phyloP scores from a whole-genome alignment of 768 basidiomycete genomes.

The Lentinula boryana region DNA sequence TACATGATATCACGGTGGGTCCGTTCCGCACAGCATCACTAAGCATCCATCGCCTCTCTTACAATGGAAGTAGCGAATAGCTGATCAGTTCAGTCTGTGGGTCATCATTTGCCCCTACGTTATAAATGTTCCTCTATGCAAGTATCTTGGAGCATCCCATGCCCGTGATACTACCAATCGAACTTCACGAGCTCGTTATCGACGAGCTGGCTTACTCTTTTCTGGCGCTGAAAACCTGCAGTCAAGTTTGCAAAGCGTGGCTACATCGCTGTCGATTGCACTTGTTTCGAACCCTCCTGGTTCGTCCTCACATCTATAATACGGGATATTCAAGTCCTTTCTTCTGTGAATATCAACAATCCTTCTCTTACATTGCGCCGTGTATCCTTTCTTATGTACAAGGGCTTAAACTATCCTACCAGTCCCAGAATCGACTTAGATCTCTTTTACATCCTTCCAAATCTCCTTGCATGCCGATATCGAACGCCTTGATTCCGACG shows the following conservation, averaged over 20 bases:
- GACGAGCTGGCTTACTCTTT: background rate
- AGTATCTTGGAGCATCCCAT: background rate
- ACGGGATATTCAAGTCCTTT: background rate
- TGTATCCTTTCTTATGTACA: background rate
- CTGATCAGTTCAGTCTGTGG: background rate
- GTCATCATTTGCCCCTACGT: background rate
- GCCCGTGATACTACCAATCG: background rate
- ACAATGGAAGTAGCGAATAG: too few relatives aligned
- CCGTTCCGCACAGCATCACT: too few relatives aligned
- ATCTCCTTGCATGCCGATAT: background rate
- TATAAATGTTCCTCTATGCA: background rate
- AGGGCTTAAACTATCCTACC: background rate
- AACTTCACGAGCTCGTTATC: conserved; percentile 3
- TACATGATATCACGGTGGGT: too few relatives aligned
- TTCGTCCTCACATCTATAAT: background rate
- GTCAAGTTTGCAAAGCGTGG: background rate
- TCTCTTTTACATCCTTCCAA: too few relatives aligned
- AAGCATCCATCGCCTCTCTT: too few relatives aligned
- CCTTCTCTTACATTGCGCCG: background rate
- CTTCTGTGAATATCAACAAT: background rate
- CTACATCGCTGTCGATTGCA: background rate
- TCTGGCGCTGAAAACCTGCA: background rate
- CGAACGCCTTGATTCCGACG: background rate
- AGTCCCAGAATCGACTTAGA: background rate
- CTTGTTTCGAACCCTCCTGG: background rate